phyloP scores from a whole-genome alignment of 1,139 yeast genomes.

The Williopsis jadinii region DNA sequence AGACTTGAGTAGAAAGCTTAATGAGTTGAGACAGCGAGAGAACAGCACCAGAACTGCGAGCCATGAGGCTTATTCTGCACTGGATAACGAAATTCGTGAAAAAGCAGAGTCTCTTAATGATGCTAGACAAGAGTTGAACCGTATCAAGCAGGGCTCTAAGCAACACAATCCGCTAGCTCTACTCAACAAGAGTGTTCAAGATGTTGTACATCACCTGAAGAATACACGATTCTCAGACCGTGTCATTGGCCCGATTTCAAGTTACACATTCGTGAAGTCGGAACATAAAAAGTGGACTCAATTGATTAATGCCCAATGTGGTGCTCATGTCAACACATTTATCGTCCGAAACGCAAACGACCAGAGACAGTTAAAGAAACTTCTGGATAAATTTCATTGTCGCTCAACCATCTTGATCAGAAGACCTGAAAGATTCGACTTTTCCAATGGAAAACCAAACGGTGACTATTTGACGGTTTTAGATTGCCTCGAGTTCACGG shows the following conservation, averaged over 20 bases:
- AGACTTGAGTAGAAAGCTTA: conserved; percentile 9
- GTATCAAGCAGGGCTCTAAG: conserved; percentile 2
- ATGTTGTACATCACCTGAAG: conserved; percentile 37
- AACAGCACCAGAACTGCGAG: background rate
- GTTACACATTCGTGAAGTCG: conserved; percentile 47
- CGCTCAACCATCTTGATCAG: conserved; percentile 43
- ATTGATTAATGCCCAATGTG: conserved; percentile 48
- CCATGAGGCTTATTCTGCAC: background rate
- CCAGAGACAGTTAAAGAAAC: conserved; percentile 37
- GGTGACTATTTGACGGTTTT: conserved; percentile 39
- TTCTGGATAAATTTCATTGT: conserved; percentile 34
- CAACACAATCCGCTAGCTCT: conserved; percentile 26
- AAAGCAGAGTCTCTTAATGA: conserved; percentile 2
- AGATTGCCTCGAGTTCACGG: conserved; percentile 51
- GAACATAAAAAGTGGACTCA: conserved; percentile 55
- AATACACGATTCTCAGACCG: conserved; percentile 31
- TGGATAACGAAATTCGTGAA: background rate
- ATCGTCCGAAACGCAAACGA: conserved; percentile 64
- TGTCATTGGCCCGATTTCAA: conserved; percentile 88
- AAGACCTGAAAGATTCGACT: conserved; percentile 50
- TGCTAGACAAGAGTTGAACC: conserved; percentile 17
- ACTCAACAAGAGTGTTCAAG: conserved; percentile 41
- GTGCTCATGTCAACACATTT: conserved; percentile 50
- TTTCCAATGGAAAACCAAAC: conserved; percentile 31
- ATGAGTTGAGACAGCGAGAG: conserved; percentile 5